Evolutionary conservation across 306 rosid species (phyloP).

Genomic region (Abrus precatorius): DNA sequence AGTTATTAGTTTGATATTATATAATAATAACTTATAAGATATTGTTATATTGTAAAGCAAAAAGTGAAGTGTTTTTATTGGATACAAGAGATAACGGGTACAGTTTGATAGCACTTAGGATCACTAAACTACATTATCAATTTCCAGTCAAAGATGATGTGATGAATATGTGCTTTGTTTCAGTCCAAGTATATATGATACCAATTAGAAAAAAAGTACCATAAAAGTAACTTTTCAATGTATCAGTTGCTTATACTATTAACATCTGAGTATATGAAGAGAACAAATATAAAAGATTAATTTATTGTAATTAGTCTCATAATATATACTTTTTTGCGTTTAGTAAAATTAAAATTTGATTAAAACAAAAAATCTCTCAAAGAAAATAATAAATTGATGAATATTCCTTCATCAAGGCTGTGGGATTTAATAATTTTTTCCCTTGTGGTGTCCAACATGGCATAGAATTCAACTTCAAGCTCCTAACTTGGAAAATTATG

Average conservation of each 20-base stretch:
- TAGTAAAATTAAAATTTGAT: constrained; percentile 58
- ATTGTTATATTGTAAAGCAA: constrained; percentile 20
- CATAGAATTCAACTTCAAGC: constrained; percentile 40
- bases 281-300: no score
- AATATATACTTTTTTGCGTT: constrained; percentile 50
- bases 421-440: constrained; percentile 36
- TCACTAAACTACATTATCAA: constrained; percentile 37
- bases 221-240: no score
- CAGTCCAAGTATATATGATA: constrained; percentile 35
- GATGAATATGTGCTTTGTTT: constrained; percentile 27
- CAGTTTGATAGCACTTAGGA: constrained; percentile 23
- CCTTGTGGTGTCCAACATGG: constrained; percentile 58
- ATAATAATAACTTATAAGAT: background rate
- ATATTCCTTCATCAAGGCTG: constrained; percentile 43
- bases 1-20: constrained; percentile 1
- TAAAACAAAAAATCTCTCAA: background rate
- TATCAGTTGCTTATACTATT: no score
- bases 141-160: constrained; percentile 44
- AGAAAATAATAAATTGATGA: constrained; percentile 10
- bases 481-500: constrained; percentile 42
- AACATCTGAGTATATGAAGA: no score
- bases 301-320: background rate
- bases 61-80: constrained; percentile 31
- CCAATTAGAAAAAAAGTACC: constrained; percentile 28
- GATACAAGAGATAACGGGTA: constrained; percentile 5